Base-by-base conservation (phyloP, 306 rosid species). In the Cicer yamashitae region DNA sequence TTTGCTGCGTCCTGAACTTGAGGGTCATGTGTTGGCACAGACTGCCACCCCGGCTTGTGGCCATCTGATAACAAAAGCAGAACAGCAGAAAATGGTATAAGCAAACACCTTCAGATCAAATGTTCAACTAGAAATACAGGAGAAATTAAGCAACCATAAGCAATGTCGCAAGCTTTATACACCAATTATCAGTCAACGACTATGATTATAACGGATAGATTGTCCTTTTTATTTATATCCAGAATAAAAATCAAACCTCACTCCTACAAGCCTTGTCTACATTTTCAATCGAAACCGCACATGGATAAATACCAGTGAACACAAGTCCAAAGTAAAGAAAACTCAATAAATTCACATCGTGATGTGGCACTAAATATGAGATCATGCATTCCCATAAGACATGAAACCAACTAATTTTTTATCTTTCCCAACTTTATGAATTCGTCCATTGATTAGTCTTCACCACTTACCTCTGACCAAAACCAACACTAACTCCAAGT, bases 1-100 rank as follows among this genome's bases (percentile, higher is more conserved):
- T 87, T 64, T 44, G 97, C 94, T 18, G 97, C 97, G 74, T 91
- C 94, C 76, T 86, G 90, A 82, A 91, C 94, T 77, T 80, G 89
- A 37, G 94, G 97, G 40, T 91, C 97, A 40, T 87, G 83, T 6
- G 77, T 25, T 18, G 88, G 94, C 83, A 91, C 92, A 69, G 87
- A 75, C 81, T 82, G 86, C 91, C 86, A 87, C 67, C 97, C 97
- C 11, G 83, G 54, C 38, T 78, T 50, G 57, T 82, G 92, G 30
- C 89, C 92, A 56, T 80, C 92, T 90, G 73, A 78, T 70, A 43
- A 48, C 53, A 77, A 77, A 41, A 37, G 62, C 70, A 79, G 50
- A 60, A 47, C 77, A 78, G 15, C 51, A 74, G 37, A 50, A 57
- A 14, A 81, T 22, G 25, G 17, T 52, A 63, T 63, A 12, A 74